Evolutionary conservation across 495 filamentous ascomycete species (phyloP).

Genomic region (Rostrohypoxylon terebratum): DNA sequence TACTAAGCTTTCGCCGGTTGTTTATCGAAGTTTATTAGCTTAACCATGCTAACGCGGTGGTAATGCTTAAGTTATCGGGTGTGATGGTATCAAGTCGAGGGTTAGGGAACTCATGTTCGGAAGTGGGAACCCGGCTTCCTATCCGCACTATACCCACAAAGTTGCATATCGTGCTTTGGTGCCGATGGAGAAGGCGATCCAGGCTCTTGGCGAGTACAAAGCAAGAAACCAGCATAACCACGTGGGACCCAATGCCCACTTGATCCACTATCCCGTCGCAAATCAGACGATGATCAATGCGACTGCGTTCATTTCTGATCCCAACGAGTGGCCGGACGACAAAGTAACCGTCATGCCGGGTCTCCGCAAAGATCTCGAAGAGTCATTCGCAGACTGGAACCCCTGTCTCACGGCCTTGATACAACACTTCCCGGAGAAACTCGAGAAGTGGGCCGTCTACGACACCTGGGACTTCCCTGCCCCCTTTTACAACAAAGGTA

Average conservation of each 20-base stretch:
- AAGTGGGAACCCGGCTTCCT: conserved; percentile 50
- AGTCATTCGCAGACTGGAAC: conserved; percentile 43
- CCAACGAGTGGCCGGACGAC: conserved; percentile 54
- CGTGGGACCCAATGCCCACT: conserved; percentile 58
- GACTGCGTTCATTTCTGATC: conserved; percentile 59
- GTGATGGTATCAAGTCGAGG: conserved; percentile 54
- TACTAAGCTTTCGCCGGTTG: too few relatives aligned
- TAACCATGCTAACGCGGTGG: conserved; percentile 1
- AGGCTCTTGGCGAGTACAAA: conserved; percentile 60
- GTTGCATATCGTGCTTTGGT: conserved; percentile 65
- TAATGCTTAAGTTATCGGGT: conserved; percentile 46
- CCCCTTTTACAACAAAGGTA: conserved; percentile 46
- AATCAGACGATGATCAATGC: conserved; percentile 60
- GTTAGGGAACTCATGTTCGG: conserved; percentile 55
- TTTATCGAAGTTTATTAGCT: neutral
- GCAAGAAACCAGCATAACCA: conserved; percentile 60
- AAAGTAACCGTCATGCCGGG: conserved; percentile 52
- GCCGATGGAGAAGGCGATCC: conserved; percentile 63
- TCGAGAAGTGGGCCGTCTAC: conserved; percentile 56
- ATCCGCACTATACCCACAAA: conserved; percentile 62
- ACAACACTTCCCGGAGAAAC: conserved; percentile 45
- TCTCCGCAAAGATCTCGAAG: conserved; percentile 46
- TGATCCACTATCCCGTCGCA: conserved; percentile 64
- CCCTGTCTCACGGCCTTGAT: conserved; percentile 42
- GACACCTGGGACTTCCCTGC: conserved; percentile 53